Conservation (phyloP, 371 early-diverging fungal genomes). For the Cokeromyces recurvatus region DNA sequence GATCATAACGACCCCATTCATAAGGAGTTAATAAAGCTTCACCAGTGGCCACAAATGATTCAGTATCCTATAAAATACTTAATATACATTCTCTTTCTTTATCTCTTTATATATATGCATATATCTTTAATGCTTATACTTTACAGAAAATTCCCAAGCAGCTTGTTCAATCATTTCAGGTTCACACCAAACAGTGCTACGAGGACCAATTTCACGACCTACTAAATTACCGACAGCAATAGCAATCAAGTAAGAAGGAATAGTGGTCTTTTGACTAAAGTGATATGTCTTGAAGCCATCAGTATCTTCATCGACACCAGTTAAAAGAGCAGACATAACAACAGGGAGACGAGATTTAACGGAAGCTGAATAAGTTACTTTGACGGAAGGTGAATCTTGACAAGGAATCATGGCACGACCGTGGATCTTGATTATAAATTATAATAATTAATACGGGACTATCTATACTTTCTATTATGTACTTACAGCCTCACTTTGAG, state of each 20-base stretch:
- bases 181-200: slow-evolving; percentile 93
- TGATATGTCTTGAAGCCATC: slow-evolving; percentile 48
- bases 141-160: slow-evolving; percentile 85
- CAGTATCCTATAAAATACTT: slow-evolving; percentile 77
- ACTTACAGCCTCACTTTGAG: slow-evolving; percentile 85
- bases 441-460: neutral
- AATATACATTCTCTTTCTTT: neutral
- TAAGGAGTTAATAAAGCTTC: slow-evolving; percentile 89
- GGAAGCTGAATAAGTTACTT: slow-evolving; percentile 83
- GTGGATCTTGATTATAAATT: slow-evolving; percentile 62
- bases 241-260: slow-evolving; percentile 92
- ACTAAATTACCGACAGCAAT: slow-evolving; percentile 86
- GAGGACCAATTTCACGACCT: slow-evolving; percentile 79
- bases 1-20: slow-evolving; percentile 94
- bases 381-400: slow-evolving; percentile 91
- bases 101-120: no score
- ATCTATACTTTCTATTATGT: neutral
- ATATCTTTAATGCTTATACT: no score
- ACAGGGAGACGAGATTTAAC: slow-evolving; percentile 55
- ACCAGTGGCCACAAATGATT: slow-evolving; percentile 79
- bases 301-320: slow-evolving; percentile 25
- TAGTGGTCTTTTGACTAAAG: slow-evolving; percentile 70
- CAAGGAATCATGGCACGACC: slow-evolving; percentile 92
- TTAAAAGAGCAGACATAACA: slow-evolving; percentile 25
- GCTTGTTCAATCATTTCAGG: slow-evolving; percentile 86